Base-by-base conservation (phyloP, 2,329 filamentous ascomycete genomes). In the Amauroascus verrucosus region DNA sequence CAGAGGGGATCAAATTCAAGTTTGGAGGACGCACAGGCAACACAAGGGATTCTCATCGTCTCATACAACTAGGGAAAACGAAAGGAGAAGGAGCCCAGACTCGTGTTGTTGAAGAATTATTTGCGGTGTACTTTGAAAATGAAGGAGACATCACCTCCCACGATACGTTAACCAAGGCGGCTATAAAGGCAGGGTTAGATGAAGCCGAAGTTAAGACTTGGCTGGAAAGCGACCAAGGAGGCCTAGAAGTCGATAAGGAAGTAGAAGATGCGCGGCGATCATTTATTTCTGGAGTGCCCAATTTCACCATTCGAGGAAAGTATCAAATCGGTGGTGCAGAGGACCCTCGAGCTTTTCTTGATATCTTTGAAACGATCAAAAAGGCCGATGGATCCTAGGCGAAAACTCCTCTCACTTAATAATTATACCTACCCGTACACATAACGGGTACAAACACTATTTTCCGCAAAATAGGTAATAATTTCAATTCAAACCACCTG, bases 1-100 rank as follows among this genome's bases (percentile, higher is more conserved):
- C 73, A 20, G 82, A 85, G 47, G 87, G 86, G 0, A 86, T 95
- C 63, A 69, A 79, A 47, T 94, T 94, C 69, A 78, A 78, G 20
- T 86, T 84, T 58, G 78, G 79, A 11, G 85, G 87, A 52, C 80
- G 77, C 58, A 82, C 82, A 5, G 89, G 89, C 46, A 86, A 83
- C 62, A 91, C 88, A 16, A 76, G 87, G 18, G 85, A 94, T 61
- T 85, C 84, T 54, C 88, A 95, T 68, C 79, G 88, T 2, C 64
- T 91, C 56, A 77, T 90, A 43, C 81, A 89, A 70, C 76, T 89
- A 53, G 87, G 68, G 69, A 81, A 75, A 63, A 72, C 64, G 64
- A 82, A 78, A 59, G 64, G 69, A 44, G 70, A 77, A 43, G 60
- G 50, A 7, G 26, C 77, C 48, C 79, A 87, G 71, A 82, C 77